Conservation (phyloP, 1,284 basidiomycete species). For the Rhodofomes roseus region DNA sequence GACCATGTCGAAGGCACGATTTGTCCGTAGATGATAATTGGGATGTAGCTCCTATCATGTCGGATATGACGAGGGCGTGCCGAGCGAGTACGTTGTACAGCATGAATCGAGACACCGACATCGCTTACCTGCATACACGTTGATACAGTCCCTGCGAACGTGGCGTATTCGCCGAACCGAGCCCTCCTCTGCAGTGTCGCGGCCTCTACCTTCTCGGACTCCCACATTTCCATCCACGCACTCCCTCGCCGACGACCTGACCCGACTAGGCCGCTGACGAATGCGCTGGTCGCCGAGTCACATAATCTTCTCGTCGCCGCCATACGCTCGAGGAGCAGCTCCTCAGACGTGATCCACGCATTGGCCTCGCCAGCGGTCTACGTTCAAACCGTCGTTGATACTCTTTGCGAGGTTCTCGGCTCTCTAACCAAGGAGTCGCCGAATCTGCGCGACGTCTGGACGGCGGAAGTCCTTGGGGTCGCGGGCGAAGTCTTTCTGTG, state of each 20-base stretch:
- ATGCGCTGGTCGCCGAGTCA: constrained; percentile 1
- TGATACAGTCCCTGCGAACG: constrained; percentile 44
- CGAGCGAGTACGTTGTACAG: constrained; percentile 19
- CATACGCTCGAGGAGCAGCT: constrained; percentile 41
- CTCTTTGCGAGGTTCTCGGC: constrained; percentile 39
- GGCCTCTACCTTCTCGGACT: constrained; percentile 33
- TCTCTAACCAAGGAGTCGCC: constrained; percentile 34
- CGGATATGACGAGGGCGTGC: constrained; percentile 38
- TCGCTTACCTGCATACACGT: background rate
- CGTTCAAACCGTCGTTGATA: constrained; percentile 37
- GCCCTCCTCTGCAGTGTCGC: constrained; percentile 48
- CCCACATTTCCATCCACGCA: constrained; percentile 38
- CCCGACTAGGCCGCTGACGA: background rate
- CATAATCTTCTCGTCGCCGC: constrained; percentile 33
- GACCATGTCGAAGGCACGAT: constrained; percentile 41
- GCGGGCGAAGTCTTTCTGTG: constrained; percentile 57
- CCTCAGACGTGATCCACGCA: constrained; percentile 51
- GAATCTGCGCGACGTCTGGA: constrained; percentile 26
- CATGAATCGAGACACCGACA: background rate
- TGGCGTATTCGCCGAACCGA: constrained; percentile 54
- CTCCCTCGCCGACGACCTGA: constrained; percentile 36
- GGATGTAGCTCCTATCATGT: constrained; percentile 43
- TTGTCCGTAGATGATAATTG: constrained; percentile 49
- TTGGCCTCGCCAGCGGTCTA: constrained; percentile 40
- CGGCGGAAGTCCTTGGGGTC: constrained; percentile 48